These are phyloP conservation scores for Magnolia sinica DNA, from an alignment of 164 flowering plant species.

Conservation along the genomic window DNA sequence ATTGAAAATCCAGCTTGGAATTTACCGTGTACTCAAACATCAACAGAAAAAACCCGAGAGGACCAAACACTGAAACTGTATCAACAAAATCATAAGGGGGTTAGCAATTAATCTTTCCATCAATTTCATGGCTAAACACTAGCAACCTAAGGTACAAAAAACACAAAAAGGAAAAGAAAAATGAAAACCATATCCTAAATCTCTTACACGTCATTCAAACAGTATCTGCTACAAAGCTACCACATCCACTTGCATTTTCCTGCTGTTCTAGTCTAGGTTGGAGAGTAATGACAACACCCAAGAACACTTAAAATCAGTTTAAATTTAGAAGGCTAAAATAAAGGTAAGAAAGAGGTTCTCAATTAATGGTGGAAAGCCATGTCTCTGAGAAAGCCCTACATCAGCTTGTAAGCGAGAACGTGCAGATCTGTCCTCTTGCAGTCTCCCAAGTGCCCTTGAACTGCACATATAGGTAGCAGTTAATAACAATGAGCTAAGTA, in stretches of 20 bases:
- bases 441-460: conserved; percentile 3
- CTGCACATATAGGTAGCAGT: not conserved
- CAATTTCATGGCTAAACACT: not conserved
- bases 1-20: too few species aligned
- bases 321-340: not conserved
- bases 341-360: not conserved
- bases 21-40: too few species aligned
- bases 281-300: not conserved
- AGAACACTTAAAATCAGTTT: not conserved
- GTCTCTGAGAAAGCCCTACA: not conserved
- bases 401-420: not conserved
- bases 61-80: too few species aligned
- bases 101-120: not conserved
- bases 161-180: not conserved
- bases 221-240: not conserved
- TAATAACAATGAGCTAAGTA: not conserved
- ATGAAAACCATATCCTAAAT: not conserved
- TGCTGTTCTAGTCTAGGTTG: not conserved
- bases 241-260: not conserved
- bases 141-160: not conserved
- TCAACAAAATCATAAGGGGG: not conserved
- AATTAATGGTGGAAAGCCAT: not conserved
- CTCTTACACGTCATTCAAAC: conserved; percentile 1
- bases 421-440: not conserved
- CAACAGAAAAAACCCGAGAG: too few species aligned